Evolutionary conservation across 108 stramenopile genomes (phyloP), one percentile per base, ranked within the genome.

Genomic region (Nitzschia palea): DNA sequence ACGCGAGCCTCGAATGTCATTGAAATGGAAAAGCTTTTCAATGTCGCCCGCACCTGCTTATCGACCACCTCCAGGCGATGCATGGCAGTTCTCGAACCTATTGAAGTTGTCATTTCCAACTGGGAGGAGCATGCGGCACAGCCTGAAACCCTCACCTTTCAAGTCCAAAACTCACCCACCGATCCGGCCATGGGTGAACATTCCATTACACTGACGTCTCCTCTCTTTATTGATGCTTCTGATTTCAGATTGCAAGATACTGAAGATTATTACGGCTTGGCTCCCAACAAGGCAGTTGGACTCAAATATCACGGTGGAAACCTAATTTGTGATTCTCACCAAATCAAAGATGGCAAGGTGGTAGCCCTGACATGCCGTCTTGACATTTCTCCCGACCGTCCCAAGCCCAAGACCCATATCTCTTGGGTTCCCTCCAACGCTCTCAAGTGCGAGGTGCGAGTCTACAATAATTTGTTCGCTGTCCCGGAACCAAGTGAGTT

Each of bases 381-480:
- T 70, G 87, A 91, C 59, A 79, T 44, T 31, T 64, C 76, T n/a
- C 79, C 75, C 18, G 80, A 74, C 34, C 82, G 82, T 27, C 62
- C 61, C 29, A 92, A 91, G 65, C 93, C 93, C 53, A 92, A 93
- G 74, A 76, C 87, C 10, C 80, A 73, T 67, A 85, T 90, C 45
- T 78, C 84, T 8, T 93, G 92, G 92, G 92, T 90, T 32, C 87
- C 92, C 48, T 81, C 82, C 14, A 54, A 68, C 30, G 83, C 85
- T 25, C 78, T 90, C 31, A 50, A 43, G 4, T 88, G 85, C 50
- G 92, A 93, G 57, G 82, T 88, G 9, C 92, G 98, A 35, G 70
- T 98, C n/a, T 99, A 99, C 89, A 80, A 83, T 65, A 85, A 95
- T 68, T 81, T 99, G 17, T 99, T 99, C 63, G 72, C 81, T 23